Conservation (phyloP, 441 rosid species). For the Adansonia grandidieri region DNA sequence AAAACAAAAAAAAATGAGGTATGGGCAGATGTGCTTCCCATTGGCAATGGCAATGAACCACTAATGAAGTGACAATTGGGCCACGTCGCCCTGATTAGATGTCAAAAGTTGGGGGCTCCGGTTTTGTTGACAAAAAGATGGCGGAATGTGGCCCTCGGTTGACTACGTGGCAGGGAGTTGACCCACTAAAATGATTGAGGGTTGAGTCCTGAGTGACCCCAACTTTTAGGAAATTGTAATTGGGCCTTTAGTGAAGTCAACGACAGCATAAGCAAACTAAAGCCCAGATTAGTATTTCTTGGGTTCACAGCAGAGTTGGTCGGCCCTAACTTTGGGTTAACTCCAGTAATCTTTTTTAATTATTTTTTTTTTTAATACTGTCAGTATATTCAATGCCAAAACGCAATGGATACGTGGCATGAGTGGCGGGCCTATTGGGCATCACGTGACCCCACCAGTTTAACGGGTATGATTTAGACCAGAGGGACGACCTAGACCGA, state of each 20-base stretch:
- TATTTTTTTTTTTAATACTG: neutral
- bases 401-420: slow-evolving; percentile 11
- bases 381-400: no score
- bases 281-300: neutral
- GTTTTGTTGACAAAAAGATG: neutral
- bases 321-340: neutral
- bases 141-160: neutral
- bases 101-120: neutral
- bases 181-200: neutral
- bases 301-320: neutral
- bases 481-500: neutral
- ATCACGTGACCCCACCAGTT: slow-evolving; percentile 62
- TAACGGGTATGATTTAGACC: slow-evolving; percentile 54
- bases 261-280: neutral
- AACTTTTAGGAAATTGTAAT: neutral
- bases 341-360: neutral
- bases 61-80: no score
- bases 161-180: neutral
- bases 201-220: neutral
- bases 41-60: neutral
- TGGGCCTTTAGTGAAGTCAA: neutral
- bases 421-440: slow-evolving; percentile 63
- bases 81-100: neutral
- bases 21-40: no score
- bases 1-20: no score